Conservation (phyloP, 2,329 filamentous ascomycete genomes). For the Coniochaeta ligniaria region DNA sequence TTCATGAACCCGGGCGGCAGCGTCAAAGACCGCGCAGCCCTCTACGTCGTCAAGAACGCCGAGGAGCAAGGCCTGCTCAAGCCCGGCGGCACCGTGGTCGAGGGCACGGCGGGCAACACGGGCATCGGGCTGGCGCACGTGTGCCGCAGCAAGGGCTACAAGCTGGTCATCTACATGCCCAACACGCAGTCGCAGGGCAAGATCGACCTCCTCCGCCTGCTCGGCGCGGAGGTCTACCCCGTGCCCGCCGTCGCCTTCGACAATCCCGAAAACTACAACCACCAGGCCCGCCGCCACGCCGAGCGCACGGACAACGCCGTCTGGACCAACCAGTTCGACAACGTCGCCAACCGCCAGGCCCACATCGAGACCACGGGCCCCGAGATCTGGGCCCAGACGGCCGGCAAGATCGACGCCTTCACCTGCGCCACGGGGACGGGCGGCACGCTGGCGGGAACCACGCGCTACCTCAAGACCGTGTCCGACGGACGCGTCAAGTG, state of each 20-base stretch:
- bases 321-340: slow-evolving; percentile 99
- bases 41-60: slow-evolving; percentile 90
- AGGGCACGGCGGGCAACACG: slow-evolving; percentile 96
- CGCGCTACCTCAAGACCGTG: slow-evolving; percentile 79
- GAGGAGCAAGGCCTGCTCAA: slow-evolving; percentile 78
- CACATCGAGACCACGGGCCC: slow-evolving; percentile 96
- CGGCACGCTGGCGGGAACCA: slow-evolving; percentile 83
- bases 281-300: slow-evolving; percentile 88
- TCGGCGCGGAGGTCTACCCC: slow-evolving; percentile 92
- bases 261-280: slow-evolving; percentile 95
- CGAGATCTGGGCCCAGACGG: slow-evolving; percentile 93
- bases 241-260: slow-evolving; percentile 95
- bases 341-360: slow-evolving; percentile 84
- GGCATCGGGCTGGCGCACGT: slow-evolving; percentile 97
- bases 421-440: slow-evolving; percentile 92
- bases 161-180: slow-evolving; percentile 98
- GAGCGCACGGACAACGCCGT: slow-evolving; percentile 79
- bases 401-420: slow-evolving; percentile 82
- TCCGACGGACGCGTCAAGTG: slow-evolving; percentile 73
- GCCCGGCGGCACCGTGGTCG: slow-evolving; percentile 88
- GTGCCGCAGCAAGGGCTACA: slow-evolving; percentile 85
- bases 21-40: slow-evolving; percentile 91
- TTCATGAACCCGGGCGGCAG: slow-evolving; percentile 98
- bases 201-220: slow-evolving; percentile 81
- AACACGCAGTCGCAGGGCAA: slow-evolving; percentile 98